These are phyloP conservation scores for Xylaria longipes DNA, from an alignment of 495 filamentous ascomycete species.

Conservation along the genomic window DNA sequence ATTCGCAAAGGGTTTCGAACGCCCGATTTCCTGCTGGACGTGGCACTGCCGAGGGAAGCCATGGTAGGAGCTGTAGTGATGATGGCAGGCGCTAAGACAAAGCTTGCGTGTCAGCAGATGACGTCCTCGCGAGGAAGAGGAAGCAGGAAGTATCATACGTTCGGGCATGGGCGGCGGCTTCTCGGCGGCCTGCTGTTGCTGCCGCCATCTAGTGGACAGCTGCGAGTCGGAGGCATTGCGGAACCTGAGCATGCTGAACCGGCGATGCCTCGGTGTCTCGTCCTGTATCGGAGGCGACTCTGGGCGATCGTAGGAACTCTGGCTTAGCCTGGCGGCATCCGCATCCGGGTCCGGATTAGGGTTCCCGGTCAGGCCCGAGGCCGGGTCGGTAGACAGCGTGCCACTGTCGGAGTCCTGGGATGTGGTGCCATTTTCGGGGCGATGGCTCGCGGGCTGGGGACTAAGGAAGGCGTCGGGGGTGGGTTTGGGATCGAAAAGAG, in stretches of 20 bases:
- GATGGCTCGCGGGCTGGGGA: constrained; percentile 24
- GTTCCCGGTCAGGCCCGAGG: constrained; percentile 27
- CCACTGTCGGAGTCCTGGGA: constrained; percentile 16
- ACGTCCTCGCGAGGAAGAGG: constrained; percentile 14
- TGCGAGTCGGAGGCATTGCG: constrained; percentile 95
- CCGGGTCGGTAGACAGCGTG: constrained; percentile 24
- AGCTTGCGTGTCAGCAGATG: constrained; percentile 17
- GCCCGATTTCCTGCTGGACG: constrained; percentile 59
- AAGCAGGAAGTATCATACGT: constrained; percentile 57
- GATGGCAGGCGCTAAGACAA: constrained; percentile 76
- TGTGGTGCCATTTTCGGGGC: constrained; percentile 26
- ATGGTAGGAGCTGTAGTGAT: constrained; percentile 91
- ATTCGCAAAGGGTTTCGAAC: constrained; percentile 55
- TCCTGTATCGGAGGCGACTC: constrained; percentile 51
- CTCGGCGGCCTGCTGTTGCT: constrained; percentile 62
- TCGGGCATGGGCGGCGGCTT: constrained; percentile 73
- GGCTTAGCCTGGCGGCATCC: constrained; percentile 35
- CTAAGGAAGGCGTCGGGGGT: constrained; percentile 26
- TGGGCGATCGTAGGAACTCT: constrained; percentile 42
- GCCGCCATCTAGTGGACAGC: constrained; percentile 77
- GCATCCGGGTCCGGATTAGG: constrained; percentile 32
- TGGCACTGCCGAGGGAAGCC: constrained; percentile 54
- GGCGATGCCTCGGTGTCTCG: constrained; percentile 61
- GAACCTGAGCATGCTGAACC: constrained; percentile 90
- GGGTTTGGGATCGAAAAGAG: constrained; percentile 43